These are phyloP conservation scores for Protomyces gravidus DNA, from an alignment of 1,139 yeast genomes.

Conservation along the genomic window DNA sequence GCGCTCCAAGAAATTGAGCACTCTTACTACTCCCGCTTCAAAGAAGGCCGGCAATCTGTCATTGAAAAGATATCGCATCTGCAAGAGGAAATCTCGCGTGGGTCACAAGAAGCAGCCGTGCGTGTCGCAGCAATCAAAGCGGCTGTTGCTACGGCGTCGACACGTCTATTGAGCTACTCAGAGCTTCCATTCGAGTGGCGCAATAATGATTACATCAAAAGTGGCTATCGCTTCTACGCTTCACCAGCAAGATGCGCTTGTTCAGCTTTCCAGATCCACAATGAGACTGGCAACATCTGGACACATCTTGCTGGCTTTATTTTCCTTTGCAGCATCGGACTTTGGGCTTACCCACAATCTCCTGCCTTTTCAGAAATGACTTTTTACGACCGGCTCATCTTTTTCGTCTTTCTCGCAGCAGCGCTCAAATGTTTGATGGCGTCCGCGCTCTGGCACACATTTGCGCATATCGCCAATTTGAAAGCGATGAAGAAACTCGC, in stretches of 20 bases:
- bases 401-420: slow-evolving; percentile 63
- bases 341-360: slow-evolving; percentile 58
- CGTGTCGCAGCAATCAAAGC: slow-evolving; percentile 16
- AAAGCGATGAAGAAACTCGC: slow-evolving; percentile 69
- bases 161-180: slow-evolving; percentile 66
- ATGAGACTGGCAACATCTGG: slow-evolving; percentile 93
- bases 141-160: slow-evolving; percentile 31
- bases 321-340: slow-evolving; percentile 53
- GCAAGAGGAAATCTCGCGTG: slow-evolving; percentile 16
- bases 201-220: slow-evolving; percentile 77
- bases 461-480: slow-evolving; percentile 68
- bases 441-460: slow-evolving; percentile 89
- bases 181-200: slow-evolving; percentile 91
- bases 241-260: slow-evolving; percentile 57
- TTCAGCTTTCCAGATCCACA: slow-evolving; percentile 64
- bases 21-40: slow-evolving; percentile 6
- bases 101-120: slow-evolving; percentile 18
- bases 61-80: slow-evolving; percentile 18
- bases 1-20: slow-evolving; percentile 17
- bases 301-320: slow-evolving; percentile 72
- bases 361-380: slow-evolving; percentile 46
- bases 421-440: slow-evolving; percentile 72
- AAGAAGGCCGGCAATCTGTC: slow-evolving; percentile 6
- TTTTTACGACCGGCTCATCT: slow-evolving; percentile 50
- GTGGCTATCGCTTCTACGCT: slow-evolving; percentile 79